These are phyloP conservation scores for Populus pruinosa DNA, from an alignment of 345 rosid genomes.

Conservation along the genomic window DNA sequence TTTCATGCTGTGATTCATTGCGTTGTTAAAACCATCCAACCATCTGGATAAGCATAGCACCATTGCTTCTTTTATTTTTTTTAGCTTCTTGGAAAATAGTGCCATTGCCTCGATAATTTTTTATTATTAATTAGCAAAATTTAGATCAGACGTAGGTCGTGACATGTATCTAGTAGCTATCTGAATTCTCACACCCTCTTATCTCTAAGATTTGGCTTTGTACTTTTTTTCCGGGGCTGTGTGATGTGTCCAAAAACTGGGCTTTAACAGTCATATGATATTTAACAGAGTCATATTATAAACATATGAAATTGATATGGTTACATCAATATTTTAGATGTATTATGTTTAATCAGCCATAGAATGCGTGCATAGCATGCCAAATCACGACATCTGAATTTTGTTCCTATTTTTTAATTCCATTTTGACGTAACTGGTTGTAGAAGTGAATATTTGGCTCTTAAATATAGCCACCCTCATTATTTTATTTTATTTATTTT, in stretches of 20 bases:
- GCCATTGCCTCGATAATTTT: no score
- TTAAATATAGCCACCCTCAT: neutral
- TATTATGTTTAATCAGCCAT: neutral
- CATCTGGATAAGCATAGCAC: no score
- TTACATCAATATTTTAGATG: neutral
- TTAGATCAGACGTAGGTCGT: no score
- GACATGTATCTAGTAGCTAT: no score
- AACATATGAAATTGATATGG: neutral
- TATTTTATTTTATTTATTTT: no score
- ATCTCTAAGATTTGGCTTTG: neutral
- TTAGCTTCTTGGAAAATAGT: no score
- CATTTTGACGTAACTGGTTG: conserved; percentile 17
- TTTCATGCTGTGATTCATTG: no score
- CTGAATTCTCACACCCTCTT: neutral
- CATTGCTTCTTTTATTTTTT: no score
- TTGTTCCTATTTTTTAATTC: neutral
- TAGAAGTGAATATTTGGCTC: neutral
- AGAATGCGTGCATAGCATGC: neutral
- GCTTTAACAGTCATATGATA: neutral
- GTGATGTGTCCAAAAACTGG: neutral
- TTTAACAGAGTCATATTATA: neutral
- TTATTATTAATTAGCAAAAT: no score
- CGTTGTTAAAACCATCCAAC: no score
- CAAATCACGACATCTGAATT: neutral
- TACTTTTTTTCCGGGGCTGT: neutral